Base-by-base conservation (phyloP, 2,329 filamentous ascomycete genomes). In the Lomentospora prolificans region DNA sequence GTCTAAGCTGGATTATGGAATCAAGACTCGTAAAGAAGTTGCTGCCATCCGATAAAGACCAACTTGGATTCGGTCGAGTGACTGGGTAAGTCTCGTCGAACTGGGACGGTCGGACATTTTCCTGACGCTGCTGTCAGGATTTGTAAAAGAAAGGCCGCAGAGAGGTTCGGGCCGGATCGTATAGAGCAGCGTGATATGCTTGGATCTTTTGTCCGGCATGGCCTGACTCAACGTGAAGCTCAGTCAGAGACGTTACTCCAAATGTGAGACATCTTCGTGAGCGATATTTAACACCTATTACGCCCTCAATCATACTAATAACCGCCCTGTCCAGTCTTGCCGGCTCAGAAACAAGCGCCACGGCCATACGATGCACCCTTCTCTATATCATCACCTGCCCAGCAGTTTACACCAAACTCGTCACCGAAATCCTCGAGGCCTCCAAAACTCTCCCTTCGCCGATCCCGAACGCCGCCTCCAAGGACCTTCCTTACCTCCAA, bases 281-380 rank as follows among this genome's bases (percentile, higher is more conserved):
- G 60, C 44, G 17, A 14, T 22, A 24, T 61, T 33, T 4, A n/a
- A 9, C 27, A 1, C 14, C n/a, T 51, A 12, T n/a, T n/a, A n/a
- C n/a, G n/a, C n/a, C n/a, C n/a, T n/a, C n/a, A n/a, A n/a, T n/a
- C n/a, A n/a, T n/a, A n/a, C n/a, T n/a, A n/a, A n/a, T n/a, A n/a
- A n/a, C n/a, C n/a, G n/a, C n/a, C n/a, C n/a, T n/a, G n/a, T n/a
- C n/a, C 30, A 56, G 55, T 2, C 33, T 59, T 39, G 77, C 76
- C 4, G 78, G 77, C 3, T 75, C 75, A 2, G 78, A 81, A 58
- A 79, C 75, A 4, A 76, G 75, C 0, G 74, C 77, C 0, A 76
- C 75, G 0, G 72, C 74, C 1, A 68, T 83, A 2, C 75, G 79
- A 2, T 70, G 75, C 58, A 78, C 72, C 3, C 57, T 82, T 41